Base-by-base conservation (phyloP, 2,329 filamentous ascomycete genomes). In the Pseudocercospora fuligena region DNA sequence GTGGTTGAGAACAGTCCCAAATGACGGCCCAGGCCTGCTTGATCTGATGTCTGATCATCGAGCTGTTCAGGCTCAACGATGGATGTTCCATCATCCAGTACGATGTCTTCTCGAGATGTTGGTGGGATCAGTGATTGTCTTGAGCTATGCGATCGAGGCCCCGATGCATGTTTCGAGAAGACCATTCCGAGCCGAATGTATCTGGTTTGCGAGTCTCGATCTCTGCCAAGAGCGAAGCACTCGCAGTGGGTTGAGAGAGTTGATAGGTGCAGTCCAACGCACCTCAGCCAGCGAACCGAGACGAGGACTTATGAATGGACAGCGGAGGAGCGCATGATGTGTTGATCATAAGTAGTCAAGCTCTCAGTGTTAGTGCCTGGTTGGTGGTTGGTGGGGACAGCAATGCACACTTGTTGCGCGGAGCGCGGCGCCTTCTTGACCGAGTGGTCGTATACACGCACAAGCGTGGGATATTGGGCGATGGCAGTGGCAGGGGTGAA, bases 1-100 rank as follows among this genome's bases (percentile, higher is more conserved):
- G 65, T 68, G 31, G 67, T 69, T 5, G 65, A 67, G 58, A 66
- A 69, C 2, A 69, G 47, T 31, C 67, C 67, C 14, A 69, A 46
- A 64, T 69, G 67, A 33, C 67, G 54, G 14, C 67, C 67, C 25
- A 69, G 36, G 2, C 67, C 67, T 56, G 51, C 12, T 31, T 56
- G 27, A 31, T 56, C 21, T 1, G 51, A 16, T 33, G 3, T 19
- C 16, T 14, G 51, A 3, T 16, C 12, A 19, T n/a, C 51, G 27
- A 31, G 16, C 23, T 25, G 51, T 33, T 27, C 51, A 19, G 27
- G 16, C 12, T 56, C 51, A 8, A 11, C 16, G 12, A n/a, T 5
- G 7, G 27, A 27, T n/a, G 51, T 11, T 25, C 25, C 27, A 19
- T 56, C 12, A 16, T 56, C 4, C 23, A n/a, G 27, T 29, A 56